Percentiles rank a stretch among this genome's conserved stretches.
Evolutionary conservation across 176 grass and related monocot species (phyloP).

Genomic region (Ampelocalamus luodianensis): DNA sequence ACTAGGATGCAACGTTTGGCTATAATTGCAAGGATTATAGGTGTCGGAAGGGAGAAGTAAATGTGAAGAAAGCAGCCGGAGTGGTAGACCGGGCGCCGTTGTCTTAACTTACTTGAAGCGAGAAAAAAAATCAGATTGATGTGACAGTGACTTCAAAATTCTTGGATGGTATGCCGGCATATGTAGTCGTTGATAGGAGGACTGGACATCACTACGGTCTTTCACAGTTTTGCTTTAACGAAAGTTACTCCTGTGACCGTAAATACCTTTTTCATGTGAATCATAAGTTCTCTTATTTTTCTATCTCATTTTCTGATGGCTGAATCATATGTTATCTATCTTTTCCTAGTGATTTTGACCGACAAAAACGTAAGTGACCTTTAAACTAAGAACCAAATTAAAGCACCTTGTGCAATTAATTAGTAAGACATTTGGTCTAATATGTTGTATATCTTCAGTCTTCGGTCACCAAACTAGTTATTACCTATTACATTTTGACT

Average conservation of each 20-base stretch:
- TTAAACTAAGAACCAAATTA: neutral
- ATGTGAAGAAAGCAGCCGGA: constrained; percentile 26
- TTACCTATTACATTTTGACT: constrained; percentile 9
- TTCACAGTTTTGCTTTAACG: neutral
- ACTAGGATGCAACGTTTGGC: neutral
- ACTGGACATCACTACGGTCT: neutral
- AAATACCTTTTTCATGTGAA: neutral
- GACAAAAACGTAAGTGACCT: neutral
- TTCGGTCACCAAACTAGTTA: neutral
- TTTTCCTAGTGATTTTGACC: neutral
- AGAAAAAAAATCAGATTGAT: constrained; percentile 4
- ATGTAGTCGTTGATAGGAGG: neutral
- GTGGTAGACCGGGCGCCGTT: constrained; percentile 1
- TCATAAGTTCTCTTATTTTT: neutral
- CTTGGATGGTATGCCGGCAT: neutral
- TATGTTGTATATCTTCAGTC: neutral
- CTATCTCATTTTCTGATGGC: neutral
- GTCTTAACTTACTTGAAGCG: constrained; percentile 41
- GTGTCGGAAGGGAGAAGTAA: constrained; percentile 27
- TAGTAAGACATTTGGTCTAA: neutral
- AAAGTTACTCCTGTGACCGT: neutral
- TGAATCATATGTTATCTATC: neutral
- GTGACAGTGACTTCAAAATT: constrained; percentile 40
- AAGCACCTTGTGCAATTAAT: neutral
- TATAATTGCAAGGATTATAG: neutral